Evolutionary conservation across 208 protist genomes (phyloP).

Genomic region (Blechomonas ayalai): DNA sequence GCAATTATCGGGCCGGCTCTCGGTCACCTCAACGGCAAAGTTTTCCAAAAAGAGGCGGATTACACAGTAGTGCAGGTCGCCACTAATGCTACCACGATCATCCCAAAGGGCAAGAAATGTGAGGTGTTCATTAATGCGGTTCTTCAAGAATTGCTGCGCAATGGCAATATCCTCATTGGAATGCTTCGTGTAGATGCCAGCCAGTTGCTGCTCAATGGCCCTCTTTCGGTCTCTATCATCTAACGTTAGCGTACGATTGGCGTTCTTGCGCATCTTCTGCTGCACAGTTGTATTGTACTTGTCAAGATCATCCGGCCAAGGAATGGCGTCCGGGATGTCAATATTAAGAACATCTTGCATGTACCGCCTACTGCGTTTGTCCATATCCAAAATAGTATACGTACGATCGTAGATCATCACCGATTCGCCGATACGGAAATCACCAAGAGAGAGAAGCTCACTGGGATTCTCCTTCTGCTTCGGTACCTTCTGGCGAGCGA

Average conservation of each 20-base stretch:
- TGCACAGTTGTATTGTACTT: slow-evolving; percentile 21
- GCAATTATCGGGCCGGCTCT: slow-evolving; percentile 61
- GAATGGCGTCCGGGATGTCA: slow-evolving; percentile 24
- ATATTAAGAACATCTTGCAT: slow-evolving; percentile 40
- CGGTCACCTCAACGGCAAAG: slow-evolving; percentile 68
- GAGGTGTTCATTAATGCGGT: slow-evolving; percentile 83
- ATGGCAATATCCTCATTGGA: slow-evolving; percentile 77
- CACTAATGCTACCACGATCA: slow-evolving; percentile 72
- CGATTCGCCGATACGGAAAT: slow-evolving; percentile 61
- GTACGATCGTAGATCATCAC: slow-evolving; percentile 66
- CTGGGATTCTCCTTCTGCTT: slow-evolving; percentile 27
- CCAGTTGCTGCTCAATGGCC: slow-evolving; percentile 73
- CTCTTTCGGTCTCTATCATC: slow-evolving; percentile 86
- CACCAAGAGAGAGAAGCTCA: slow-evolving; percentile 54
- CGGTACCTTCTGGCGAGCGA: slow-evolving; percentile 72
- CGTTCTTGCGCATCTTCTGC: slow-evolving; percentile 12
- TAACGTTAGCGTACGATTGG: slow-evolving; percentile 48
- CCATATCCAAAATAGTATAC: slow-evolving; percentile 80
- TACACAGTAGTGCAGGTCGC: slow-evolving; percentile 74
- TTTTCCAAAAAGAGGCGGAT: slow-evolving; percentile 77
- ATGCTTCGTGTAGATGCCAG: slow-evolving; percentile 85
- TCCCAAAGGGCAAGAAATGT: slow-evolving; percentile 86
- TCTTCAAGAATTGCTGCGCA: slow-evolving; percentile 80
- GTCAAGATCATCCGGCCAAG: slow-evolving; percentile 40
- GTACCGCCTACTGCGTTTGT: slow-evolving; percentile 64